These are phyloP conservation scores for Ceratobasidium sp. DNA, from an alignment of 1,284 basidiomycete genomes.

Conservation along the genomic window DNA sequence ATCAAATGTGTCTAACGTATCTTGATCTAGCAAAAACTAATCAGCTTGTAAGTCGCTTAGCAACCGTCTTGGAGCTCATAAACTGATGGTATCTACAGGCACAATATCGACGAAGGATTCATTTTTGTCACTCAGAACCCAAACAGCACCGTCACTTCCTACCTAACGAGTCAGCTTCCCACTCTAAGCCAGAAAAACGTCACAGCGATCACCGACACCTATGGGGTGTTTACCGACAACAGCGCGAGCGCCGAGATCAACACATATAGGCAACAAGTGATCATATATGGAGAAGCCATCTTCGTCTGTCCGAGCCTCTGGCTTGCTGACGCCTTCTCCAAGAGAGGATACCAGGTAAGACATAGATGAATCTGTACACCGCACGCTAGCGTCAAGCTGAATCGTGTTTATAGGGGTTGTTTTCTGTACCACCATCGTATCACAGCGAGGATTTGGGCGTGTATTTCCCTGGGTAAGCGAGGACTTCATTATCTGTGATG, in stretches of 20 bases:
- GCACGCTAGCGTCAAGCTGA: not conserved
- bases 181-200: constrained; percentile 5
- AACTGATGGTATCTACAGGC: constrained; percentile 2
- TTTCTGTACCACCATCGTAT: constrained; percentile 26
- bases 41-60: constrained; percentile 21
- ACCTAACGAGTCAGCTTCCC: not conserved
- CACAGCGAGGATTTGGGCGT: constrained; percentile 29
- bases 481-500: not conserved
- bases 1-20: not conserved
- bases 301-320: constrained; percentile 37
- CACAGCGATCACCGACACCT: constrained; percentile 4
- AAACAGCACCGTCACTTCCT: constrained; percentile 17
- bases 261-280: not conserved
- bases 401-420: constrained; percentile 13
- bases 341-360: constrained; percentile 21
- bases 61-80: not conserved
- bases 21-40: constrained; percentile 19
- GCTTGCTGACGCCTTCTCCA: constrained; percentile 24
- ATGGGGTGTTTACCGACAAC: constrained; percentile 1
- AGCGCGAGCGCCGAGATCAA: constrained; percentile 4
- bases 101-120: constrained; percentile 33
- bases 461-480: constrained; percentile 33
- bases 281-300: constrained; percentile 14
- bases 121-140: constrained; percentile 12
- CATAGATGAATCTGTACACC: not conserved